Percentiles rank a stretch among this genome's conserved stretches.
phyloP scores from a whole-genome alignment of 345 rosid genomes.

The Gossypium bickii region DNA sequence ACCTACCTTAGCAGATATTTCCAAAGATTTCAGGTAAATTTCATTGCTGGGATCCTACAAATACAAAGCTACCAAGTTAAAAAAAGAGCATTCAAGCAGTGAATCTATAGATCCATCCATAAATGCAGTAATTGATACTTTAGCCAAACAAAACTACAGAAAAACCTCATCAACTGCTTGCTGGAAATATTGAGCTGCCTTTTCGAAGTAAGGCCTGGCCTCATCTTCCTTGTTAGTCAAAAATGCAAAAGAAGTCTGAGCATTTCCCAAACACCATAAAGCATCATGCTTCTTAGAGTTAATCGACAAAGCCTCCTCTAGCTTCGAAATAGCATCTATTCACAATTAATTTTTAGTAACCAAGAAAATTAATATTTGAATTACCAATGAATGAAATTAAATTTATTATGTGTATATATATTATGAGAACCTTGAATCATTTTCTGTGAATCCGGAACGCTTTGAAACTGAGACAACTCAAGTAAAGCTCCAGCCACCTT shows the following conservation, averaged over 20 bases:
- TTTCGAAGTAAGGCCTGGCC: slow-evolving; percentile 54
- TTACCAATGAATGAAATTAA: background rate
- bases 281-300: slow-evolving; percentile 60
- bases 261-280: slow-evolving; percentile 89
- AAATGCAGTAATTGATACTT: too few relatives aligned
- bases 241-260: slow-evolving; percentile 74
- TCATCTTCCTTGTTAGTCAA: slow-evolving; percentile 58
- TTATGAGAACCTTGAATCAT: slow-evolving; percentile 55
- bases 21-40: slow-evolving; percentile 64
- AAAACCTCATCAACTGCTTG: slow-evolving; percentile 70
- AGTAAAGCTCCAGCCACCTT: slow-evolving; percentile 76
- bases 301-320: slow-evolving; percentile 76
- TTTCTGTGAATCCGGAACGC: slow-evolving; percentile 52
- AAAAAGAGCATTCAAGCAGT: too few relatives aligned
- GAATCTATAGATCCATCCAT: too few relatives aligned
- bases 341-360: background rate
- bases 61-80: background rate
- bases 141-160: background rate
- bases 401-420: too few relatives aligned
- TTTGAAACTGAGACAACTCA: slow-evolving; percentile 88
- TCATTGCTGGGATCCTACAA: slow-evolving; percentile 76
- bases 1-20: slow-evolving; percentile 66
- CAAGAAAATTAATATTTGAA: background rate
- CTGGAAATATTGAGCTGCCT: slow-evolving; percentile 61
- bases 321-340: slow-evolving; percentile 71